A percentile compares a stretch with the other conserved stretches of the same genome.
Conservation (phyloP, 2,329 filamentous ascomycete species). For the Penicillium palitans region DNA sequence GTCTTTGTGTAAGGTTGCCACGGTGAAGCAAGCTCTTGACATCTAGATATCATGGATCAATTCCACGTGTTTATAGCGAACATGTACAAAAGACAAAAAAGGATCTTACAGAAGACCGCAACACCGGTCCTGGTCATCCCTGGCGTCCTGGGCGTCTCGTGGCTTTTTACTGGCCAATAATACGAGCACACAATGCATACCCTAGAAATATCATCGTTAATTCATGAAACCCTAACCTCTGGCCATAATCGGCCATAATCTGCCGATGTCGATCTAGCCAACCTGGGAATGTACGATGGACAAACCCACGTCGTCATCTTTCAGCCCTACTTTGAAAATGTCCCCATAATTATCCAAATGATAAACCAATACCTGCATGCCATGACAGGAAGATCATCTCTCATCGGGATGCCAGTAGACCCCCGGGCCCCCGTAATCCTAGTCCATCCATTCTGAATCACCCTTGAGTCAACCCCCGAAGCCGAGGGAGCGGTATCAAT, state of each 20-base stretch:
- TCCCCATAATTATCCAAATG: background rate
- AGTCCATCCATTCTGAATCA: conserved; percentile 16
- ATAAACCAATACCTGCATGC: background rate
- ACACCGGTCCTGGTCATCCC: background rate
- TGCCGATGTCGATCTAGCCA: background rate
- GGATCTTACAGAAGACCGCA: background rate
- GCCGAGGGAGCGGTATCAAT: background rate
- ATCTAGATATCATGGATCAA: background rate
- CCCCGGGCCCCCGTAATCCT: background rate
- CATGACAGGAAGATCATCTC: conserved; percentile 7
- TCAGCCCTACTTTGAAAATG: conserved; percentile 8
- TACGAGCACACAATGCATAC: background rate
- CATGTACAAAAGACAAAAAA: background rate
- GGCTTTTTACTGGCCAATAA: conserved; percentile 1
- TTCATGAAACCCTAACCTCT: conserved; percentile 1
- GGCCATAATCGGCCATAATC: background rate
- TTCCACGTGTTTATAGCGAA: background rate
- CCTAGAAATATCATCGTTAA: background rate
- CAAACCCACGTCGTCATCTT: background rate
- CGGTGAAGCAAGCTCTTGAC: background rate
- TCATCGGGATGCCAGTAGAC: conserved; percentile 11
- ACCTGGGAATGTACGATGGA: no score
- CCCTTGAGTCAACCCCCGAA: conserved; percentile 6
- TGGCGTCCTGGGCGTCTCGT: background rate
- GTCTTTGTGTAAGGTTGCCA: background rate